These are phyloP conservation scores for Lathyrus sativus DNA, from an alignment of 306 rosid genomes.

Conservation along the genomic window DNA sequence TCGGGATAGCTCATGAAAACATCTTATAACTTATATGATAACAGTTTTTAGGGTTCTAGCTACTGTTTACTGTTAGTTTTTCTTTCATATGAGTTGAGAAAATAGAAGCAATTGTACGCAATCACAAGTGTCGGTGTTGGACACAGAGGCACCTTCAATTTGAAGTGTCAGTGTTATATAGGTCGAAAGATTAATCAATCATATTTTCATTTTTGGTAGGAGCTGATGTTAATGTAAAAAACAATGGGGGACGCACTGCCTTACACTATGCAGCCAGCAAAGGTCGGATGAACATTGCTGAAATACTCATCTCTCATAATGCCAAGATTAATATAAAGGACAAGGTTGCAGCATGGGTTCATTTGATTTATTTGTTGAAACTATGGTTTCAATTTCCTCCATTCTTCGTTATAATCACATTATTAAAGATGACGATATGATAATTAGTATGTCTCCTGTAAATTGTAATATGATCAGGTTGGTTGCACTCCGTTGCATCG, in stretches of 20 bases:
- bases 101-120: no score
- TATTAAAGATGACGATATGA: slow-evolving; percentile 19
- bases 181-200: slow-evolving; percentile 7
- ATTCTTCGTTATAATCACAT: slow-evolving; percentile 7
- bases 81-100: no score
- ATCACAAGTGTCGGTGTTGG: no score
- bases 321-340: slow-evolving; percentile 77
- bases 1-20: background rate
- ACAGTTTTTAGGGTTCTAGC: no score
- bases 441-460: slow-evolving; percentile 20
- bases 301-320: slow-evolving; percentile 65
- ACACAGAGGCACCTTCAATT: no score
- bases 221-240: slow-evolving; percentile 77
- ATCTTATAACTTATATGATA: background rate
- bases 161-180: background rate
- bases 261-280: slow-evolving; percentile 96
- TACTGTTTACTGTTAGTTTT: no score
- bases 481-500: slow-evolving; percentile 96
- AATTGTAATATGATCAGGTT: slow-evolving; percentile 50
- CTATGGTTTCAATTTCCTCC: slow-evolving; percentile 15
- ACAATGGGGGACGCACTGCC: slow-evolving; percentile 79
- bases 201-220: slow-evolving; percentile 50
- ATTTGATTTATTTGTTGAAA: slow-evolving; percentile 21
- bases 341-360: slow-evolving; percentile 59
- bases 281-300: slow-evolving; percentile 81